phyloP scores from a whole-genome alignment of 257 asterid genomes.

The Ilex aquifolium region DNA sequence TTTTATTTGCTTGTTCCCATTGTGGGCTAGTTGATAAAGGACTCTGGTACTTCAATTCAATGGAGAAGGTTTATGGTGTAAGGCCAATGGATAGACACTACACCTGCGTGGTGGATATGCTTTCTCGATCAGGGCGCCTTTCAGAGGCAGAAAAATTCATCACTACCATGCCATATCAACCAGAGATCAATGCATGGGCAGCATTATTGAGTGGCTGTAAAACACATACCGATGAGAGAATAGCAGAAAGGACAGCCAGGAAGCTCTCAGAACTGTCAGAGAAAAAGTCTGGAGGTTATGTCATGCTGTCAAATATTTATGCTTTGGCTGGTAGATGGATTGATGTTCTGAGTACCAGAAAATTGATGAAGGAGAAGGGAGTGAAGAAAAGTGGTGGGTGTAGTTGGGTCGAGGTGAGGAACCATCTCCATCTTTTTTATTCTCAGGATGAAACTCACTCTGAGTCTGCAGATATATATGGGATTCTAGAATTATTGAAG shows the following conservation, averaged over 20 bases:
- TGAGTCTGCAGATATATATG: constrained; percentile 30
- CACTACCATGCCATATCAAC: constrained; percentile 44
- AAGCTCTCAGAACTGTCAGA: constrained; percentile 36
- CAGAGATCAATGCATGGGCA: constrained; percentile 64
- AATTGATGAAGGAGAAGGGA: constrained; percentile 55
- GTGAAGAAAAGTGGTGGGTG: constrained; percentile 57
- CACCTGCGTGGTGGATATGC: constrained; percentile 61
- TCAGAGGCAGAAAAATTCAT: constrained; percentile 58
- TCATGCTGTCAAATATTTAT: constrained; percentile 60
- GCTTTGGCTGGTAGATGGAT: constrained; percentile 71
- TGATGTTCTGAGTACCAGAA: constrained; percentile 51
- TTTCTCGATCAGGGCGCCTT: constrained; percentile 71
- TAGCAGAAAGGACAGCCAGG: constrained; percentile 35
- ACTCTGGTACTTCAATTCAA: constrained; percentile 48
- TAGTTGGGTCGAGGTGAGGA: constrained; percentile 70
- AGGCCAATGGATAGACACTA: constrained; percentile 53
- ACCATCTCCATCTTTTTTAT: constrained; percentile 43
- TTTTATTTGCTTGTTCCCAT: constrained; percentile 77
- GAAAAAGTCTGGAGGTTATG: constrained; percentile 46
- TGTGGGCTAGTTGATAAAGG: constrained; percentile 72
- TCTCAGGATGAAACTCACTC: constrained; percentile 53
- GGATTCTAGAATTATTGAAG: constrained; percentile 41
- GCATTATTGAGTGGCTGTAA: constrained; percentile 72
- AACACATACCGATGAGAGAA: constrained; percentile 35
- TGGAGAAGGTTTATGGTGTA: constrained; percentile 56